Conservation (phyloP, 2,329 filamentous ascomycete species). For the Atkinsonella hypoxylon region DNA sequence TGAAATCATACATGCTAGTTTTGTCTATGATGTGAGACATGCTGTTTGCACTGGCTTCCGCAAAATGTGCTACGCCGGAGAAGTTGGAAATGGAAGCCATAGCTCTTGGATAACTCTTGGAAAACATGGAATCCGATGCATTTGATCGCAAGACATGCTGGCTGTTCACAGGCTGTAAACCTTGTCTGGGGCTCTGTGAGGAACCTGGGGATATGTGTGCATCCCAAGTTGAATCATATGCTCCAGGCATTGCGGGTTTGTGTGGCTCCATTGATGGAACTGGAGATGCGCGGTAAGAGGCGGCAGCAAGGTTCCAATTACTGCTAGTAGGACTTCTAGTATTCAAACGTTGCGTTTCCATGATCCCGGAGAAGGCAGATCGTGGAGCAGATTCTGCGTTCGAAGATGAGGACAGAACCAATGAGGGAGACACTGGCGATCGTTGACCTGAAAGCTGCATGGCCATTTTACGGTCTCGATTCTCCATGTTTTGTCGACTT, state of each 20-base stretch:
- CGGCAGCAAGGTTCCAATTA: neutral
- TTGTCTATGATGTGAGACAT: constrained; percentile 25
- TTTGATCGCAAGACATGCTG: neutral
- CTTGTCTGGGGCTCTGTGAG: neutral
- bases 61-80: neutral
- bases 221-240: constrained; percentile 10
- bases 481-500: constrained; percentile 19
- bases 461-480: constrained; percentile 18
- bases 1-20: constrained; percentile 26
- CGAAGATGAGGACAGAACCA: neutral
- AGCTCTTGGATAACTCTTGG: neutral
- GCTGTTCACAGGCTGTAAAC: neutral
- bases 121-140: neutral
- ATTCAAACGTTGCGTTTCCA: constrained; percentile 17
- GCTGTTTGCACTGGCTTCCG: constrained; percentile 4
- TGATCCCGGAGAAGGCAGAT: constrained; percentile 18
- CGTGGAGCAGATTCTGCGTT: neutral
- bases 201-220: too few relatives aligned
- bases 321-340: neutral
- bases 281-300: neutral
- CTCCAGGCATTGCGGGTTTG: constrained; percentile 8
- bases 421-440: neutral
- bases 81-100: neutral
- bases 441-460: constrained; percentile 15
- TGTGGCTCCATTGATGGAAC: neutral